Percentiles rank a stretch among this genome's conserved stretches.
Conservation (phyloP, 108 stramenopile species). For the Conticribra guillardii region DNA sequence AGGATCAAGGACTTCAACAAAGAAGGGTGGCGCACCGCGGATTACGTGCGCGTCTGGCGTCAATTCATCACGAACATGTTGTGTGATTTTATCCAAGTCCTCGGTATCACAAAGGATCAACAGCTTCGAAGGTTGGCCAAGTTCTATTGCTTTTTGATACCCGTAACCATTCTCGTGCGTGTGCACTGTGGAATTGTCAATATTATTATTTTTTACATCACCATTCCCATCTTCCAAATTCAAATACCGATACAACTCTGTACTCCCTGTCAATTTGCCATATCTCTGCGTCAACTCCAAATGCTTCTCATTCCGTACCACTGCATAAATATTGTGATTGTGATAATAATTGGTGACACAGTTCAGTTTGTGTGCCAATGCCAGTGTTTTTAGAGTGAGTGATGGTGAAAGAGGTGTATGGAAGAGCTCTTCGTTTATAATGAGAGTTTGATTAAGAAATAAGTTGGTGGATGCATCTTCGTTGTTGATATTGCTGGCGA, state of each 20-base stretch:
- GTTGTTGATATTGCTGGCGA: neutral
- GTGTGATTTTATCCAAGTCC: constrained; percentile 30
- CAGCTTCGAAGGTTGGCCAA: constrained; percentile 56
- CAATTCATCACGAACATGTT: neutral
- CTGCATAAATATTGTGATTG: constrained; percentile 60
- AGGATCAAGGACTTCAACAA: constrained; percentile 65
- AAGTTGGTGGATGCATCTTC: constrained; percentile 33
- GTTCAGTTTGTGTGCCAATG: constrained; percentile 48
- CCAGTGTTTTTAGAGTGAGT: constrained; percentile 23
- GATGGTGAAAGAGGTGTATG: constrained; percentile 8
- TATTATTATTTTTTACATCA: neutral
- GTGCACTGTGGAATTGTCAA: neutral
- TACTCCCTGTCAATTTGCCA: constrained; percentile 52
- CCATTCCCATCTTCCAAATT: neutral
- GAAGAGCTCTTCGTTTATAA: constrained; percentile 19
- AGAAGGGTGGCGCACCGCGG: constrained; percentile 53
- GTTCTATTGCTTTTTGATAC: constrained; percentile 19
- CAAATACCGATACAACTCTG: constrained; percentile 26
- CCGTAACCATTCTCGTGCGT: constrained; percentile 41
- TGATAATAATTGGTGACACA: constrained; percentile 64
- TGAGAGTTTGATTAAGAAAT: constrained; percentile 4
- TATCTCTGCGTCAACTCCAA: constrained; percentile 47
- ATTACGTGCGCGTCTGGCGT: constrained; percentile 30
- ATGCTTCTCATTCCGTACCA: constrained; percentile 37
- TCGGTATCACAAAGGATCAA: constrained; percentile 50